Conservation (phyloP, 805 yeast species). For the Wickerhamiella musiphila region DNA sequence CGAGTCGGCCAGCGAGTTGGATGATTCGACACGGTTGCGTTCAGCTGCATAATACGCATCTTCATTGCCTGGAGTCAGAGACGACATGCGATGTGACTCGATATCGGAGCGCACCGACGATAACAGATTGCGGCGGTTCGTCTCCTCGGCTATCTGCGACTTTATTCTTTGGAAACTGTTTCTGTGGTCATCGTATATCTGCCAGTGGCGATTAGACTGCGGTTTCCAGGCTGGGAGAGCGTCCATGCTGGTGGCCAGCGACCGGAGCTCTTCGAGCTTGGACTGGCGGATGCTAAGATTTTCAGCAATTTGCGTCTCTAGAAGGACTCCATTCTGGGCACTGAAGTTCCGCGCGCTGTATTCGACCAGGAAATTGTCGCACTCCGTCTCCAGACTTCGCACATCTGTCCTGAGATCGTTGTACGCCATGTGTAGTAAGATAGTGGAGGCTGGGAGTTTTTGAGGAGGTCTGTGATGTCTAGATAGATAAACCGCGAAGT, state of each 20-base stretch:
- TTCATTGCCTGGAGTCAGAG: constrained; percentile 23
- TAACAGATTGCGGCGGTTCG: constrained; percentile 57
- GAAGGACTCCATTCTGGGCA: constrained; percentile 32
- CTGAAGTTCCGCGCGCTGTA: constrained; percentile 39
- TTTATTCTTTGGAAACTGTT: constrained; percentile 43
- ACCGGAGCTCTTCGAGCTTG: constrained; percentile 15
- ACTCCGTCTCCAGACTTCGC: constrained; percentile 45
- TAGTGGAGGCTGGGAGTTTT: too few relatives aligned
- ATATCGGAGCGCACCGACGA: constrained; percentile 68
- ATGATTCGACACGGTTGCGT: constrained; percentile 48
- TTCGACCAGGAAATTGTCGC: constrained; percentile 34
- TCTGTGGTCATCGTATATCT: constrained; percentile 53
- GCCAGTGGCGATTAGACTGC: constrained; percentile 71
- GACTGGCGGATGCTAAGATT: constrained; percentile 27
- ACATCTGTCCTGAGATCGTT: constrained; percentile 5
- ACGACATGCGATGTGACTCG: constrained; percentile 37
- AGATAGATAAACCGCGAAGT: too few relatives aligned
- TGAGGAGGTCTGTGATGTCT: too few relatives aligned
- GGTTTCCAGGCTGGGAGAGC: constrained; percentile 59
- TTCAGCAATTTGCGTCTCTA: constrained; percentile 33
- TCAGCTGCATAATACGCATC: constrained; percentile 70
- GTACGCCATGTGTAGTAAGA: constrained; percentile 7
- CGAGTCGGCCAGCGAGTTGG: constrained; percentile 62
- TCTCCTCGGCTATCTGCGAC: constrained; percentile 46
- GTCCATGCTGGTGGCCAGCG: constrained; percentile 25